phyloP scores from a whole-genome alignment of 2,329 filamentous ascomycete species.

The Neonectria magnoliae region DNA sequence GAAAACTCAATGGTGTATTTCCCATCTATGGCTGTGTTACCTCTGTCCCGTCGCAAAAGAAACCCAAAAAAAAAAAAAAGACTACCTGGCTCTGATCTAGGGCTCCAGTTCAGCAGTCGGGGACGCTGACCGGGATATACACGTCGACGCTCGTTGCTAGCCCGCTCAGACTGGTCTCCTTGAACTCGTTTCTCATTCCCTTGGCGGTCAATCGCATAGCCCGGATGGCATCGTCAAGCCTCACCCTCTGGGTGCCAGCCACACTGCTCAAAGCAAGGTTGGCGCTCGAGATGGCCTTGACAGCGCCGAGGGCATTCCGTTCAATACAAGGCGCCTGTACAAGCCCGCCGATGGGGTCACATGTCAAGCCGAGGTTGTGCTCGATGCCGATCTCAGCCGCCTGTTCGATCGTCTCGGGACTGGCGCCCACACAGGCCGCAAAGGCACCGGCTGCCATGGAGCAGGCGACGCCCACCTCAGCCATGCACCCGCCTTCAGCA shows the following conservation, averaged over 20 bases:
- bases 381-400: conserved; percentile 64
- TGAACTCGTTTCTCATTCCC: conserved; percentile 64
- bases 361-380: conserved; percentile 61
- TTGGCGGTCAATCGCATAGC: conserved; percentile 62
- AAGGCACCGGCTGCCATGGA: conserved; percentile 63
- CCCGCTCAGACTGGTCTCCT: conserved; percentile 62
- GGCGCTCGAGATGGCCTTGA: conserved; percentile 62
- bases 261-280: conserved; percentile 59
- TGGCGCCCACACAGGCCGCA: conserved; percentile 62
- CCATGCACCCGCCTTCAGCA: conserved; percentile 63
- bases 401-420: conserved; percentile 60
- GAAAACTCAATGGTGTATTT: too few relatives aligned
- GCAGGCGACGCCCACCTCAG: conserved; percentile 63
- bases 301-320: conserved; percentile 60
- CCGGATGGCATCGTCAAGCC: conserved; percentile 60
- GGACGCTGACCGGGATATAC: conserved; percentile 62
- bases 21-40: too few relatives aligned
- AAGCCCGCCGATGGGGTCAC: conserved; percentile 60
- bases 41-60: too few relatives aligned
- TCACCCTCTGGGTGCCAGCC: conserved; percentile 58
- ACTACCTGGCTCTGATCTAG: too few relatives aligned
- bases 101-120: conserved; percentile 61
- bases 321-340: conserved; percentile 64
- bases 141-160: conserved; percentile 61
- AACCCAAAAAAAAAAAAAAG: too few relatives aligned